phyloP scores from a whole-genome alignment of 2,329 filamentous ascomycete genomes.

The Botrytis fabae region DNA sequence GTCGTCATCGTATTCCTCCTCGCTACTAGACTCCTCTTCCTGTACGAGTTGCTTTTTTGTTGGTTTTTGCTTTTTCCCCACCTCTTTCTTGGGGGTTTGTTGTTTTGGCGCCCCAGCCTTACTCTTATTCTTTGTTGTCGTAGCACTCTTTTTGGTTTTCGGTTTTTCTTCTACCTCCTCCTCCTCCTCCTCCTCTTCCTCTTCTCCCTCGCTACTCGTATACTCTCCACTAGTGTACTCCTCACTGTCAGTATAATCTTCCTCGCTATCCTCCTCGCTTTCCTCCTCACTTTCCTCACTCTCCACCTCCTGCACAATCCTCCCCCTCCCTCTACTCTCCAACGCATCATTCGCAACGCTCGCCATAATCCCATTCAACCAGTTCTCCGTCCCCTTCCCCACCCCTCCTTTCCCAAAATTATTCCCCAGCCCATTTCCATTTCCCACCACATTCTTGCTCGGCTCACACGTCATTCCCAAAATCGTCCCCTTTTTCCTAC shows the following conservation, averaged over 20 bases:
- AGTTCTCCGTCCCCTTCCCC: conserved; percentile 2
- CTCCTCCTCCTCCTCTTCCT: conserved; percentile 6
- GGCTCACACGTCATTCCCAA: conserved; percentile 19
- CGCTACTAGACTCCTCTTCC: conserved; percentile 16
- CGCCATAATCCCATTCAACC: conserved; percentile 20
- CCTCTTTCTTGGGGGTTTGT: neutral
- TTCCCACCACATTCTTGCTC: conserved; percentile 10
- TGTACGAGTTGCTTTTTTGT: neutral
- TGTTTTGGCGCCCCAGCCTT: neutral
- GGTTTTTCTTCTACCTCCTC: neutral
- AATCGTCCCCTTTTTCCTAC: conserved; percentile 17
- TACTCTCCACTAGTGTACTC: conserved; percentile 19
- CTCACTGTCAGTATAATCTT: conserved; percentile 20
- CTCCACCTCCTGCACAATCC: conserved; percentile 18
- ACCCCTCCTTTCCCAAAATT: conserved; percentile 19
- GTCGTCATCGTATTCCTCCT: conserved; percentile 9
- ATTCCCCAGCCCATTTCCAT: conserved; percentile 9
- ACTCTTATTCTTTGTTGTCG: neutral
- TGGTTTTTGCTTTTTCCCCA: neutral
- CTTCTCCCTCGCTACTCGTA: conserved; percentile 11
- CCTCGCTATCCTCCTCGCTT: conserved; percentile 14
- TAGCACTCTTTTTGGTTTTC: neutral
- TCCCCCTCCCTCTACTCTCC: conserved; percentile 16
- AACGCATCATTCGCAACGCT: conserved; percentile 20
- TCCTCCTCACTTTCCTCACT: neutral